A percentile compares a stretch with the other conserved stretches of the same genome.
phyloP scores from a whole-genome alignment of 805 yeast species.

The Ogataea trehaloabstinens region DNA sequence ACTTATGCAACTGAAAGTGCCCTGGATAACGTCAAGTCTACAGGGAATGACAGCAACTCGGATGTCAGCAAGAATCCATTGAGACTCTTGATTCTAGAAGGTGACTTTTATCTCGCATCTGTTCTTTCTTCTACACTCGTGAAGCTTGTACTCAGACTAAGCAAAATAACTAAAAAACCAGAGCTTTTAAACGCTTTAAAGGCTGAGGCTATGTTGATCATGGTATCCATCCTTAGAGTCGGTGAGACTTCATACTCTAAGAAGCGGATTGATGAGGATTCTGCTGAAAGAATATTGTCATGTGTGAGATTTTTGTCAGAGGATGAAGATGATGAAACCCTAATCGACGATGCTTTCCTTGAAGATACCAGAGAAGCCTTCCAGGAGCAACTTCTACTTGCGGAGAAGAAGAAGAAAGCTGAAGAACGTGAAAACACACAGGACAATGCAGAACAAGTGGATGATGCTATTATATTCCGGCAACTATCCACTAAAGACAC shows the following conservation, averaged over 20 bases:
- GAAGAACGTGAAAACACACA: conserved; percentile 55
- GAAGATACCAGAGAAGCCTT: conserved; percentile 87
- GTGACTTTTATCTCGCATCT: conserved; percentile 89
- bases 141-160: conserved; percentile 78
- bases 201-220: conserved; percentile 90
- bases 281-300: conserved; percentile 90
- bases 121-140: conserved; percentile 85
- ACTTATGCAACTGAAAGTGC: conserved; percentile 96
- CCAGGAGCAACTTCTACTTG: conserved; percentile 61
- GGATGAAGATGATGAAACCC: conserved; percentile 47
- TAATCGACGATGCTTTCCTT: conserved; percentile 67
- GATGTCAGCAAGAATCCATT: conserved; percentile 55
- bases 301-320: conserved; percentile 79
- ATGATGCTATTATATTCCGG: conserved; percentile 75
- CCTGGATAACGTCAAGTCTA: conserved; percentile 43
- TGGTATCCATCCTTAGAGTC: conserved; percentile 88
- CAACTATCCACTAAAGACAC: conserved; percentile 57
- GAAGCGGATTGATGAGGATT: conserved; percentile 89
- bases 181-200: conserved; percentile 75
- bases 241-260: conserved; percentile 72
- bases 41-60: conserved; percentile 30
- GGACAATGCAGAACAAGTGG: conserved; percentile 70
- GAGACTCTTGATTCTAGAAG: conserved; percentile 76
- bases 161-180: conserved; percentile 48
- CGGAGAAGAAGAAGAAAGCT: conserved; percentile 56